Evolutionary conservation across 176 grass and related monocot genomes (phyloP).

Genomic region (Oropetium thomaeum): DNA sequence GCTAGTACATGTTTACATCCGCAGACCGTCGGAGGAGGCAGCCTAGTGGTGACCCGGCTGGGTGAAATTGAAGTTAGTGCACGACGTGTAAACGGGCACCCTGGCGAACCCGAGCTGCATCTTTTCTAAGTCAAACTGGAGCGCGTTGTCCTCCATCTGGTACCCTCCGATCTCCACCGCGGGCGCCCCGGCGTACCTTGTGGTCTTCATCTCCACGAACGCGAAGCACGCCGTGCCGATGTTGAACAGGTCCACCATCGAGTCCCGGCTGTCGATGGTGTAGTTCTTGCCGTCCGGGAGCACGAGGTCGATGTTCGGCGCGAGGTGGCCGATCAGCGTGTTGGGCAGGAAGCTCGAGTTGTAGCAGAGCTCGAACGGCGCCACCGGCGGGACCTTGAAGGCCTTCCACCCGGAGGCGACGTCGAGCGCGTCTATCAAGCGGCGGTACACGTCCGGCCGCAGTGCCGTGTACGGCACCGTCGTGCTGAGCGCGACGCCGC

Average conservation of each 20-base stretch:
- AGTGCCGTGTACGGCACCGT: conserved; percentile 37
- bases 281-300: conserved; percentile 42
- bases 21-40: neutral
- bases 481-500: conserved; percentile 26
- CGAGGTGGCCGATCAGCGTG: conserved; percentile 44
- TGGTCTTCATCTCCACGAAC: conserved; percentile 32
- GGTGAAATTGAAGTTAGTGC: conserved; percentile 48
- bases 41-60: neutral
- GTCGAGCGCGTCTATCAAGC: conserved; percentile 37
- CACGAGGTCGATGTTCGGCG: conserved; percentile 30
- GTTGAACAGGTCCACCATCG: conserved; percentile 39
- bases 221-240: conserved; percentile 40
- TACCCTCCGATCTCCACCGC: conserved; percentile 49
- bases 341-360: conserved; percentile 20
- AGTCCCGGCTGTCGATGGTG: conserved; percentile 42
- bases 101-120: conserved; percentile 28
- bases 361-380: conserved; percentile 57
- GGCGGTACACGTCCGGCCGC: conserved; percentile 39
- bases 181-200: neutral
- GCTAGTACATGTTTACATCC: conserved; percentile 4
- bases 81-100: conserved; percentile 23
- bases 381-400: neutral
- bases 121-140: conserved; percentile 53
- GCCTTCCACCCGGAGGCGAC: neutral
- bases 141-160: conserved; percentile 67